Evolutionary conservation across 352 stramenopile genomes (phyloP), one percentile per base, ranked within the genome.

Genomic region (Globisporangium solare): DNA sequence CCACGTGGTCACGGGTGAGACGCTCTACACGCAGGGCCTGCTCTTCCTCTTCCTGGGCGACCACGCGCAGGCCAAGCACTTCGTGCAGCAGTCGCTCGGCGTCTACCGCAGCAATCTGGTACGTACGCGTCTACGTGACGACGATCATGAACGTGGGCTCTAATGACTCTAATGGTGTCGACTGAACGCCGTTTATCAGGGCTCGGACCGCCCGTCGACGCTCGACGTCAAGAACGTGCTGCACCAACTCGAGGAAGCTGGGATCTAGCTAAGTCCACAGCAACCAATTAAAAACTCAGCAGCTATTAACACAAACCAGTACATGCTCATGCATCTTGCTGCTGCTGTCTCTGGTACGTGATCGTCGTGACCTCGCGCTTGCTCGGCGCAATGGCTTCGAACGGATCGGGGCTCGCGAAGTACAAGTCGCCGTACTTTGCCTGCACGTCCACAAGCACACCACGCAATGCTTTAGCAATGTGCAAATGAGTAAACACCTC

Each of bases 321-420:
- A 20, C 40, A 24, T 35, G 17, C 54, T 51, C 21, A 14, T 60
- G 4, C 10, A 42, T n/a, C 31, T 56, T 73, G 63, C 6, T 42
- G 2, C 32, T 61, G 31, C 22, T 42, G 48, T 58, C 57, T 42
- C 21, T 65, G 47, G 27, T 76, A 82, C 12, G 72, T 89, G 51
- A 89, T 83, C n/a, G 78, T 92, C 35, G 68, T 80, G 13, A 92
- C 54, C 51, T 81, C 57, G 27, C 67, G 74, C 37, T 74, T 42
- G 56, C 68, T 84, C 8, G 70, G 56, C 18, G 91, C 83, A 27
- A 91, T 76, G 4, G 54, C 42, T 21, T 81, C 73, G 50, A 93
- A 93, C 45, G 81, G 80, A 60, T 93, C 83, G 0, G 72, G 65
- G 47, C 64, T 90, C 41, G 70, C 66, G 32, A 89, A 93, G 40